A percentile compares a stretch with the other conserved stretches of the same genome.
phyloP scores from a whole-genome alignment of 2,329 filamentous ascomycete genomes.

The Fusarium proliferatum region DNA sequence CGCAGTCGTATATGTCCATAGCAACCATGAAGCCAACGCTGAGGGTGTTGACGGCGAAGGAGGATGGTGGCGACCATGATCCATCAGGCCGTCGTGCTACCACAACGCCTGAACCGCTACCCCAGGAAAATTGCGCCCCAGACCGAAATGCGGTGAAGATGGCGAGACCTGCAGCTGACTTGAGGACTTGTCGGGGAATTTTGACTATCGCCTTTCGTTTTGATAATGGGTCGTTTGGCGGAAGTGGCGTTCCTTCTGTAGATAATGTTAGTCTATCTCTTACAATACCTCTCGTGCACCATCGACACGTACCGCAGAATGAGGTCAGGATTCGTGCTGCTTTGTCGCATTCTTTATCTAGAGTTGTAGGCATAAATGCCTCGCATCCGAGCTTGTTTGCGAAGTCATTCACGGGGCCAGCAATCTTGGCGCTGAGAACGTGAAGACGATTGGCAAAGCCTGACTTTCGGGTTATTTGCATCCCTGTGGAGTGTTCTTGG shows the following conservation, averaged over 20 bases:
- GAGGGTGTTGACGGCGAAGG: neutral
- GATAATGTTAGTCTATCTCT: neutral
- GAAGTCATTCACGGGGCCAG: neutral
- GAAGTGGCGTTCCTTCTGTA: neutral
- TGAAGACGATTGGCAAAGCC: neutral
- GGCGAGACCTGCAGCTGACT: neutral
- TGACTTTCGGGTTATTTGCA: neutral
- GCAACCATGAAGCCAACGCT: neutral
- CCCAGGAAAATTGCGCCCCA: neutral
- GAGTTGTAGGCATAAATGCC: neutral
- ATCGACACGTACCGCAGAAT: neutral
- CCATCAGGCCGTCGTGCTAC: neutral
- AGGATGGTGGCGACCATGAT: neutral
- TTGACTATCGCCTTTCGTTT: neutral
- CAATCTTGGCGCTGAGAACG: neutral
- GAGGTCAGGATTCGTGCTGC: neutral
- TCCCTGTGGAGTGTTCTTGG: neutral
- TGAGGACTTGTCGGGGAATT: neutral
- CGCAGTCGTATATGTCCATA: neutral
- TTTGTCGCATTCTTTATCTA: neutral
- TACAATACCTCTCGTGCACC: neutral
- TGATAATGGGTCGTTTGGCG: neutral
- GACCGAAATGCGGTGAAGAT: neutral
- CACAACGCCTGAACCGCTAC: neutral
- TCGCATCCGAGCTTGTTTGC: neutral